Evolutionary conservation across 192 early-diverging fungal genomes (phyloP), one percentile per base, ranked within the genome.

Genomic region (Coemansia sp.): DNA sequence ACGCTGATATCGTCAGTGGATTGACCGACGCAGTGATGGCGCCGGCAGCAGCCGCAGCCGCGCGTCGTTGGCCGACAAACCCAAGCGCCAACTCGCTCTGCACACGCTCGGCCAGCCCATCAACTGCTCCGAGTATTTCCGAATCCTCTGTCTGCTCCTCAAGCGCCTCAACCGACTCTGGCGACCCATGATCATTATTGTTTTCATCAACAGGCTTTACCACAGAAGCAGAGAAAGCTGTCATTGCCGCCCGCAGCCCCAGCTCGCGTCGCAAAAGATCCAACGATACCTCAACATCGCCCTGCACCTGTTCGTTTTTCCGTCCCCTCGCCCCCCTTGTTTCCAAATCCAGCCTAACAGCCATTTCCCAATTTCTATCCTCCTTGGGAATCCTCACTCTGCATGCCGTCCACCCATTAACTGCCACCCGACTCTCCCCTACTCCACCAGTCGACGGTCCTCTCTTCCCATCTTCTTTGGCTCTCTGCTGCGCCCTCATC

Each of bases 371-470:
- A 42, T 79, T 73, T 3, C 59, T n/a, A 22, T 73, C 80, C 8
- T 62, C 57, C 1, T 20, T 12, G 7, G 62, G 25, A 1, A 83
- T 30, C 32, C 55, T 63, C 12, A 89, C 76, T 30, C 86, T 82
- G 56, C 86, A 85, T 7, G 88, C 85, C 5, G 84, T 86, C 88
- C 88, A 89, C 48, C 88, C 88, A 63, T 89, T 89, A 31, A 87
- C 86, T 0, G 86, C 85, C 2, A 87, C 86, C 4, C 83, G 76
- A 45, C 75, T 73, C 56, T 82, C 80, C 31, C 61, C 57, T 2
- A 51, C n/a, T 4, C 56, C 42, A 18, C 32, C 50, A 3, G 40
- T 52, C 6, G 54, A 31, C 56, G 42, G 33, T 34, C 31, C 31
- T 34, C 33, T 52, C 40, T 12, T 30, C 5, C 33, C 34, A 22